Base-by-base conservation (phyloP, 495 filamentous ascomycete genomes). In the Aspergillus indologenus region DNA sequence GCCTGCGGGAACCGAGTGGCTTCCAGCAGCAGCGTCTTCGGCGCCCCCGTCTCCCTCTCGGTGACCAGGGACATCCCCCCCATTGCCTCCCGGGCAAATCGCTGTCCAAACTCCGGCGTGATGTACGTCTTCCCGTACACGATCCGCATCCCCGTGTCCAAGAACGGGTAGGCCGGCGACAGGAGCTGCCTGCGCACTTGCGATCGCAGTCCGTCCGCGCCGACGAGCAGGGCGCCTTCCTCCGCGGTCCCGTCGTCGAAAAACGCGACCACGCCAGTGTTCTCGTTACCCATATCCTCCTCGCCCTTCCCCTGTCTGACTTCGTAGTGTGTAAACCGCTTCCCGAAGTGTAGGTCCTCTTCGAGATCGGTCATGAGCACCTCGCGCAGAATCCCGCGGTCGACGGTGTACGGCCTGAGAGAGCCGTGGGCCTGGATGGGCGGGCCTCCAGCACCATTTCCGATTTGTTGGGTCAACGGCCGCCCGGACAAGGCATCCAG, bases 191-290 rank as follows among this genome's bases (percentile, higher is more conserved):
- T 68, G 18, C 76, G 70, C 45, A 80, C 68, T 20, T 59, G 49
- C 42, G 74, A 80, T 24, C 66, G 64, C 9, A 72, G 56, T 15
- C 79, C 79, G 54, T 82, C 78, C 22, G 78, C 78, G 18, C 79
- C 79, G 15, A 82, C 68, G 14, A 82, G 63, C 0, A 82, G 47
- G 15, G 61, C 56, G 7, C 77, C 79, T 3, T 67, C 34, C 20
- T 62, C 70, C 3, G 45, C 57, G 17, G 69, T 69, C 17, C 75
- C 76, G 56, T 81, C 74, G 12, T 60, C 44, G 51, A 81, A 82
- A 42, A 55, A 61, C 7, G 69, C 74, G 7, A 58, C 66, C 5
- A 78, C 69, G 5, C 47, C 3, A 22, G 4, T 29, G 9, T 9
- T 29, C 4, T 9, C 26, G 26, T 9, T 29, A 9, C 9, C 26